A percentile compares a stretch with the other conserved stretches of the same genome.
Conservation (phyloP, 257 asterid genomes). For the Solanum gandarillasii region DNA sequence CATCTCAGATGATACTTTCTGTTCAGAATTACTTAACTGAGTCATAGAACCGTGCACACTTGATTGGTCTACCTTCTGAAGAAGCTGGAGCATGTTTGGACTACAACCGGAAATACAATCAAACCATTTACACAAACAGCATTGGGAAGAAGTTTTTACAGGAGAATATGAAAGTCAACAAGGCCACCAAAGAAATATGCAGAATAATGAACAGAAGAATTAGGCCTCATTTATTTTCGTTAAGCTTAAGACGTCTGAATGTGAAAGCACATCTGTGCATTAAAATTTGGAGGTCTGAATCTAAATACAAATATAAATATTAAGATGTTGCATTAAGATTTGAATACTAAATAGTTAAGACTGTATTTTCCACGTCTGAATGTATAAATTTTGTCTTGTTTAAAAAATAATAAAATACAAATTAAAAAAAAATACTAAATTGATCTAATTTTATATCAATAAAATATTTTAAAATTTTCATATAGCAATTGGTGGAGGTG, state of each 20-base stretch:
- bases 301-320: neutral
- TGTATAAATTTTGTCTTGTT: neutral
- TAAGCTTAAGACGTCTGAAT: neutral
- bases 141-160: neutral
- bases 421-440: neutral
- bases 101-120: conserved; percentile 23
- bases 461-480: neutral
- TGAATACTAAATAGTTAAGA: neutral
- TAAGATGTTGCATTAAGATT: neutral
- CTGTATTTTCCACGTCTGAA: neutral
- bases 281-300: neutral
- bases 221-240: neutral
- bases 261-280: neutral
- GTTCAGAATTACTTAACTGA: conserved; percentile 19
- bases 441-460: neutral
- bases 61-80: conserved; percentile 85
- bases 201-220: neutral
- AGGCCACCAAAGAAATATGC: neutral
- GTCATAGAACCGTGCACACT: conserved; percentile 25
- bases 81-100: conserved; percentile 91
- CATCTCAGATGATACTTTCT: conserved; percentile 36
- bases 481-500: neutral
- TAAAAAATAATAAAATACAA: neutral
- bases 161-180: neutral
- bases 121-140: neutral